These are phyloP conservation scores for Pelagophyceae sp. DNA, from an alignment of 352 stramenopile genomes.

Conservation along the genomic window DNA sequence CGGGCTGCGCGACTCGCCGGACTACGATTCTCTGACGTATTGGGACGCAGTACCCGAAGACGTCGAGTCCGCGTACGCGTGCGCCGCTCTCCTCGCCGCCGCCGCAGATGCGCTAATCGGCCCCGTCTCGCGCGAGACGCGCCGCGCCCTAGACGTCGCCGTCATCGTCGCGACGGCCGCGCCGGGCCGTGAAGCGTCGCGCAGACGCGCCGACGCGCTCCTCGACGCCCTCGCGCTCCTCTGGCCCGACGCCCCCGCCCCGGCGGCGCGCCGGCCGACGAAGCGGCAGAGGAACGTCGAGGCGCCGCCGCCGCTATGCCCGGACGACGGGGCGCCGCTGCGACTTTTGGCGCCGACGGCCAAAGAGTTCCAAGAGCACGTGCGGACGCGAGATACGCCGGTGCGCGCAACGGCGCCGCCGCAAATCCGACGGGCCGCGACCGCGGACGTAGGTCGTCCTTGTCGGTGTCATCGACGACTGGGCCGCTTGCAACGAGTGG, in stretches of 20 bases:
- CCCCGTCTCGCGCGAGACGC: background rate
- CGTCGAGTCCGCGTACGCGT: background rate
- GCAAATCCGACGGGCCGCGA: background rate
- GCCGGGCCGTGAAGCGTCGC: background rate
- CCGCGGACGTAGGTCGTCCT: background rate
- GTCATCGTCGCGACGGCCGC: background rate
- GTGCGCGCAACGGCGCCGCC: no score
- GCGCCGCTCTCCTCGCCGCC: background rate
- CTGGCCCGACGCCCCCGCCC: background rate
- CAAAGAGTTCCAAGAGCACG: no score
- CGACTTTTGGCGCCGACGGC: no score
- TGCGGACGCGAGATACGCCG: no score
- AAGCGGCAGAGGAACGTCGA: background rate
- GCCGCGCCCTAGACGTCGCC: conserved; percentile 3
- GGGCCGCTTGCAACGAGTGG: background rate
- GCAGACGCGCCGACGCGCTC: no score
- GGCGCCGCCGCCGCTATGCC: no score
- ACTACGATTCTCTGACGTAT: conserved; percentile 1
- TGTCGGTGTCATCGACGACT: background rate
- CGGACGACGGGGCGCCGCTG: no score
- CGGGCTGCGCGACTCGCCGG: background rate
- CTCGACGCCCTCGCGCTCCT: no score
- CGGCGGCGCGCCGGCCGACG: background rate
- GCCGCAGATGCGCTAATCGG: background rate
- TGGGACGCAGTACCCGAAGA: conserved; percentile 11